phyloP scores from a whole-genome alignment of 805 yeast species.

The Yamadazyma takamatsuzukensis region DNA sequence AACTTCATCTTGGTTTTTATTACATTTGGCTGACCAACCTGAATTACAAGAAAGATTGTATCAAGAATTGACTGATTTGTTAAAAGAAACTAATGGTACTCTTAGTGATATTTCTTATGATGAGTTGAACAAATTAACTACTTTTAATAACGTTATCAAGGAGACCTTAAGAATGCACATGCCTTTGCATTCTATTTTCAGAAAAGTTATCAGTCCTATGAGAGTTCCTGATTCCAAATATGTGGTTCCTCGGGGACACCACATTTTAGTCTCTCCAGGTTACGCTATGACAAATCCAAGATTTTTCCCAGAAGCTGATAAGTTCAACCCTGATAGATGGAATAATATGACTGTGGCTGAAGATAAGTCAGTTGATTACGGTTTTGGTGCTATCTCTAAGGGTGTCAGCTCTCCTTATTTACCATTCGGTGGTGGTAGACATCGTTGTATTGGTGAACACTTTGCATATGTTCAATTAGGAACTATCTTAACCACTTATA shows the following conservation, averaged over 20 bases:
- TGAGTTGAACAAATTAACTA: conserved; percentile 73
- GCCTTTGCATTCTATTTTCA: conserved; percentile 94
- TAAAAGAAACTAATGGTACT: conserved; percentile 48
- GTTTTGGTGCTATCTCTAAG: conserved; percentile 94
- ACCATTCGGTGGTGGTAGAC: conserved; percentile 99
- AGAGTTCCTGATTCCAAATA: conserved; percentile 74
- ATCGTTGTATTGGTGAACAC: conserved; percentile 98
- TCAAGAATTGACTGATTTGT: conserved; percentile 65
- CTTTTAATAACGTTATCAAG: conserved; percentile 78
- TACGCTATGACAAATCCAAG: conserved; percentile 73
- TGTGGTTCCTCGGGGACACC: conserved; percentile 85
- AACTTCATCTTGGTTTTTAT: conserved; percentile 90
- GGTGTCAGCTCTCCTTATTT: conserved; percentile 95
- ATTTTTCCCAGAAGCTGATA: conserved; percentile 73
- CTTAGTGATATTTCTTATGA: conserved; percentile 70
- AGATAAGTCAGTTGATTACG: conserved; percentile 69
- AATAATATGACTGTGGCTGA: conserved; percentile 25
- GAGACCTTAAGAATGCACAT: conserved; percentile 95
- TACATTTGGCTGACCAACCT: conserved; percentile 86
- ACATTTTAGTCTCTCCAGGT: conserved; percentile 92
- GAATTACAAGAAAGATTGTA: conserved; percentile 79
- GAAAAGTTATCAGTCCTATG: conserved; percentile 78
- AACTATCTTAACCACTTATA: conserved; percentile 68
- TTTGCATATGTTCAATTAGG: conserved; percentile 95
- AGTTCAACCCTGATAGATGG: conserved; percentile 91